Percentiles rank a stretch among this genome's conserved stretches.
These are phyloP conservation scores for Cardamine resedifolia DNA, from an alignment of 345 rosid genomes.

Conservation along the genomic window DNA sequence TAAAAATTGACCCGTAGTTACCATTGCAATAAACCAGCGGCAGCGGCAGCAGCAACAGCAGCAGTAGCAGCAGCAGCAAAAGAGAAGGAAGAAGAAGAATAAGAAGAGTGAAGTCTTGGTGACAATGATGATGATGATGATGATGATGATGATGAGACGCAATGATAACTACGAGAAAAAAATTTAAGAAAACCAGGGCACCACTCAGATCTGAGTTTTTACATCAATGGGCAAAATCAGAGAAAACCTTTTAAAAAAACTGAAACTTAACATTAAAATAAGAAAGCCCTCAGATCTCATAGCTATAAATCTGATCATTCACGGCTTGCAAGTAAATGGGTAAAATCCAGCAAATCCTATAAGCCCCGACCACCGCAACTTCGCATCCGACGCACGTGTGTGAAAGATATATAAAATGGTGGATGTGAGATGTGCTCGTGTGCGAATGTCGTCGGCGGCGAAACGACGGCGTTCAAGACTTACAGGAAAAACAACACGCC, in stretches of 20 bases:
- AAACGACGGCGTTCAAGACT: conserved; percentile 5
- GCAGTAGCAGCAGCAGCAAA: not conserved
- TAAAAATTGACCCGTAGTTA: not conserved
- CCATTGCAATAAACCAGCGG: not conserved
- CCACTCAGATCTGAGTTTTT: not conserved
- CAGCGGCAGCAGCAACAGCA: not conserved
- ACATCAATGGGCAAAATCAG: conserved; percentile 23
- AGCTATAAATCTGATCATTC: conserved; percentile 49
- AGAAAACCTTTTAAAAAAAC: not conserved
- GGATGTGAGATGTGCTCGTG: conserved; percentile 12
- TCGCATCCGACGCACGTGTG: conserved; percentile 7
- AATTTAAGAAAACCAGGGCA: conserved; percentile 26
- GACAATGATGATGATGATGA: not conserved
- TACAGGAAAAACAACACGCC: conserved; percentile 23
- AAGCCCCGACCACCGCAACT: conserved; percentile 19
- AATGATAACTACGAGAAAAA: not conserved
- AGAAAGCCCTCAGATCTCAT: conserved; percentile 57
- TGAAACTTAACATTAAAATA: not conserved
- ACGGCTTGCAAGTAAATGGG: conserved; percentile 29
- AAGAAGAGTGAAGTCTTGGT: not conserved
- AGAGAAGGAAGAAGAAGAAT: conserved; percentile 3
- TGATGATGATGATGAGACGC: not conserved
- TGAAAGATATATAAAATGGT: not conserved
- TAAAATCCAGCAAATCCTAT: conserved; percentile 37
- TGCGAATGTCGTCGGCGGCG: conserved; percentile 20